Evolutionary conservation across 1,284 basidiomycete species (phyloP).

Genomic region (Ustilago crameri): DNA sequence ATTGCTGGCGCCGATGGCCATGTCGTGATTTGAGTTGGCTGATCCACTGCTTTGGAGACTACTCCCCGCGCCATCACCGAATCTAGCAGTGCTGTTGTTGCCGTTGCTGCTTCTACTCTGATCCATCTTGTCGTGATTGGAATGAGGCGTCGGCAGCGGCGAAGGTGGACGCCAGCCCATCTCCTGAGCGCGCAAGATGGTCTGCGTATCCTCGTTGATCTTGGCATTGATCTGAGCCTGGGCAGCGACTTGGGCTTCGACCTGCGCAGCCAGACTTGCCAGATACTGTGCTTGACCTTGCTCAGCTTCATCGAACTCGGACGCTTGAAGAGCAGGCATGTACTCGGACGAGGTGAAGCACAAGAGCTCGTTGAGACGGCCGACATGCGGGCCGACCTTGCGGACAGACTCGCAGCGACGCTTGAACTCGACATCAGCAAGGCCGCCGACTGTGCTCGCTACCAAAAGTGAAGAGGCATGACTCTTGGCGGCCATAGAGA

Average conservation of each 20-base stretch:
- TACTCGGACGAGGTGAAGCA: constrained; percentile 60
- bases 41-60: constrained; percentile 6
- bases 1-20: constrained; percentile 12
- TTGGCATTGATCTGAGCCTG: constrained; percentile 49
- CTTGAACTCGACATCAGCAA: constrained; percentile 64
- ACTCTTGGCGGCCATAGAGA: constrained; percentile 56
- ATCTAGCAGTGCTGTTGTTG: constrained; percentile 12
- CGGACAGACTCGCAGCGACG: constrained; percentile 61
- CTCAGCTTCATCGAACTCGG: constrained; percentile 54
- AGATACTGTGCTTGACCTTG: constrained; percentile 49
- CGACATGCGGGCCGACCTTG: constrained; percentile 53
- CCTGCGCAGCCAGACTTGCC: constrained; percentile 45
- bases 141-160: constrained; percentile 10
- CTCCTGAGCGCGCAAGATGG: constrained; percentile 47
- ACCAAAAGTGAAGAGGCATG: constrained; percentile 51
- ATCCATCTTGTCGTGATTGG: constrained; percentile 19
- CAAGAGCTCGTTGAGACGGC: constrained; percentile 55
- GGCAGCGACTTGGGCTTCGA: constrained; percentile 32
- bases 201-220: constrained; percentile 44
- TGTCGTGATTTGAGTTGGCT: constrained; percentile 6
- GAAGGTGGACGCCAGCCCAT: constrained; percentile 57
- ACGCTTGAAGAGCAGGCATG: constrained; percentile 60
- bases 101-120: constrained; percentile 35
- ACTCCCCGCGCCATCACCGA: constrained; percentile 4
- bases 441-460: constrained; percentile 54